These are phyloP conservation scores for Chrysoporthe deuterocubensis DNA, from an alignment of 2,329 filamentous ascomycete species.

Conservation along the genomic window DNA sequence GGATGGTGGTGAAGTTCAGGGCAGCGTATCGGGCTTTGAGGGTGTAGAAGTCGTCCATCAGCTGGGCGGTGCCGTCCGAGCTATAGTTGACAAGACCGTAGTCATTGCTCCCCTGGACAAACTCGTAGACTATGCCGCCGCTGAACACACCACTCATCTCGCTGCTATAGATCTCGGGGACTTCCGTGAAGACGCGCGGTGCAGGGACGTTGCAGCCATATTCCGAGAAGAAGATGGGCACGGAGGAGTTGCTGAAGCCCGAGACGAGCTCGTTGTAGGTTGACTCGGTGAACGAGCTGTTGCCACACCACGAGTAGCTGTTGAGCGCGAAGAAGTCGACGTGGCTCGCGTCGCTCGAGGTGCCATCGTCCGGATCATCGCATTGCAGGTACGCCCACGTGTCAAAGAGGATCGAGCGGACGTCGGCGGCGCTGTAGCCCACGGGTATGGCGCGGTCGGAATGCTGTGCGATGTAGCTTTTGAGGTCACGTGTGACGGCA, in stretches of 20 bases:
- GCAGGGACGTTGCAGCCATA: constrained; percentile 75
- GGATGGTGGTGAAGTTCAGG: constrained; percentile 71
- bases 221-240: constrained; percentile 84
- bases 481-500: constrained; percentile 78
- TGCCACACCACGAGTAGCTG: constrained; percentile 69
- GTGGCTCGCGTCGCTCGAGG: constrained; percentile 62
- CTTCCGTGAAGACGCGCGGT: constrained; percentile 79
- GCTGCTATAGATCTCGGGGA: constrained; percentile 70
- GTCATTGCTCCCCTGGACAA: constrained; percentile 70
- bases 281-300: constrained; percentile 57
- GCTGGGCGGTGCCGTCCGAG: constrained; percentile 57
- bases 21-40: constrained; percentile 76
- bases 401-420: constrained; percentile 73
- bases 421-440: constrained; percentile 81
- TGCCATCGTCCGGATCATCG: constrained; percentile 49
- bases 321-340: constrained; percentile 80
- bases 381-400: constrained; percentile 79
- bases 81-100: constrained; percentile 68
- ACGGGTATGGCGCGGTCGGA: constrained; percentile 71
- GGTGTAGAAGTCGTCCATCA: constrained; percentile 71
- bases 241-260: constrained; percentile 67
- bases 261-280: constrained; percentile 61
- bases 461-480: constrained; percentile 78
- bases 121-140: constrained; percentile 83
- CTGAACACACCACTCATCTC: constrained; percentile 72